Evolutionary conservation across 176 grass and related monocot genomes (phyloP), one percentile per base, ranked within the genome.

Genomic region (Musa acuminata): DNA sequence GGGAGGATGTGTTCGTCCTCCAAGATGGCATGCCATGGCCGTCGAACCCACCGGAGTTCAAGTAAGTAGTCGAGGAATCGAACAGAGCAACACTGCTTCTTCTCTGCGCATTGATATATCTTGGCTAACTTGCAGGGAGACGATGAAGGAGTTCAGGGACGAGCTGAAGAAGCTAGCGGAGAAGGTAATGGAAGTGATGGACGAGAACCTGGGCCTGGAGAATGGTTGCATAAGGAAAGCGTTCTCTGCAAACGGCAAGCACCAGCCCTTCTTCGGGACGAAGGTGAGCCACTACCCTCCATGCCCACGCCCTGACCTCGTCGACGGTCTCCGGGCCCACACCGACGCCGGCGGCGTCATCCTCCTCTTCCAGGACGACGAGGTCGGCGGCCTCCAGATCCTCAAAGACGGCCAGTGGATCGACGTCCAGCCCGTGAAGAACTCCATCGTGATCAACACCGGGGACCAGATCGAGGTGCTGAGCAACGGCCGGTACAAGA

Each of bases 381-480:
- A 65, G 23, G 63, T 65, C 22, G 63, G 63, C 63, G 63, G 63
- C 23, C 63, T 65, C 9, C 63, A 65, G 63, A 65, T 65, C 21
- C 63, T 65, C 23, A 65, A 65, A 23, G 63, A 27, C 23, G 63
- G 63, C 23, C 9, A 29, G 22, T 65, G 63, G 63, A 27, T 65
- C 8, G 63, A 65, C 63, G 63, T 65, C 22, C 63, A 65, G 63
- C 63, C 63, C 2, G 0, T 65, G 63, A 9, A 9, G 22, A 65
- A 65, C 63, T 10, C 89, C 77, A 91, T 91, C 72, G 89, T 85
- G 4, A 67, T 85, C 13, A 91, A 91, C 80, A 91, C 82, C 25
- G 89, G 89, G 69, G 85, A 91, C 7, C 89, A 91, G 85, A 73
- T 91, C 55, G 89, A 91, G 85, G 89, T 87, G 80, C 80, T 91